Base-by-base conservation (phyloP, 345 rosid species). In the Salix exigua region DNA sequence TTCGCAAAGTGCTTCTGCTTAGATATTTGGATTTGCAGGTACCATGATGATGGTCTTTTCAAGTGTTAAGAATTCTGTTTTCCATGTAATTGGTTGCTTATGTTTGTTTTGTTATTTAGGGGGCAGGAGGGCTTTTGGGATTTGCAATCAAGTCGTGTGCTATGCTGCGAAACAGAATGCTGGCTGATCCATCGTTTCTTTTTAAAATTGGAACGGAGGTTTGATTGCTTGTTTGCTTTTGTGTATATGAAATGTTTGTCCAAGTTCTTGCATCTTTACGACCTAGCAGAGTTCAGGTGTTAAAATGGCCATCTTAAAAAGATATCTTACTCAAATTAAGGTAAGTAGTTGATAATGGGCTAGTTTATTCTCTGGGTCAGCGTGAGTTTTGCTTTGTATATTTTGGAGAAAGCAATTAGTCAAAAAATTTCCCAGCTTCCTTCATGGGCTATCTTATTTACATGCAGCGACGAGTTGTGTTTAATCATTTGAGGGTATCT, bases 191-290 rank as follows among this genome's bases (percentile, higher is more conserved):
- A 44, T 94, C 98, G 53, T 92, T 95, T 77, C 97, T 96, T 70
- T 96, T 96, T 83, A 94, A 96, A 84, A 86, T 96, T 75, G 98
- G 97, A 72, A 84, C 91, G 26, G 99, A 93, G 99, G 99, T 91
- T 66, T 79, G 86, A 73, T 48, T 61, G 35, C 46, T 40, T 10
- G 4, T 2, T 40, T 42, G 46, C 14, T 42, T 42, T 3, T 30
- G 51, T 60, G 42, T 74, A 16, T 55, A 58, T 28, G 33, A 28
- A 26, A 33, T 62, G 8, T 70, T 63, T 46, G n/a, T 35, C 48
- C 58, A 44, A 7, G 23, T 18, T 38, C 42, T 38, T 71, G 48
- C 5, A 19, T 6, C n/a, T 21, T 42, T 25, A 3, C 46, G 10
- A 42, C 46, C 46, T 42, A 42, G 11, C 46, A 42, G 46, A 42